Base-by-base conservation (phyloP, 257 asterid genomes). In the Capsicum chinense region DNA sequence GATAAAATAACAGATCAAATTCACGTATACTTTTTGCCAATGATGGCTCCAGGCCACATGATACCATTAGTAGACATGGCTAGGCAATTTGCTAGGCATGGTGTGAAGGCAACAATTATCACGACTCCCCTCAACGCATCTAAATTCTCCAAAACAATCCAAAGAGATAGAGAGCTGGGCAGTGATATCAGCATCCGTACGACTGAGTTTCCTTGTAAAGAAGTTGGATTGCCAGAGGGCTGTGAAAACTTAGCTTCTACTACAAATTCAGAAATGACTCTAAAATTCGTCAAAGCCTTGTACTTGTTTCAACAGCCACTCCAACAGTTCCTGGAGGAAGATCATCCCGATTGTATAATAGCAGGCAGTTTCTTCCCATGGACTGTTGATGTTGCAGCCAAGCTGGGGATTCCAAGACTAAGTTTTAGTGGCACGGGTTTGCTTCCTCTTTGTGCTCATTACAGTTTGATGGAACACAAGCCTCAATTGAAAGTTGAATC, bases 361-460 rank as follows among this genome's bases (percentile, higher is more conserved):
- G 33, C 86, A 5, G 89, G 83, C 5, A 66, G 56, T 17, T 78
- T 54, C 86, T 88, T 88, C 86, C 13, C 85, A 35, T 90, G 92
- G 92, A 56, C 88, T 7, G 50, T 52, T 21, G 88, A 86, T 71
- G 0, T 58, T 9, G 91, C 91, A 7, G 11, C 16, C 66, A 79
- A 71, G 68, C 59, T 88, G 68, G 74, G 73, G 2, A 83, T 90
- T 19, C 88, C 92, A 1, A 26, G 84, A 3, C 16, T 90, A 3
- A 17, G 5, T 19, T 90, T 90, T 81, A 85, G 83, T 48, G 89
- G 92, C 37, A 83, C 86, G 5, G 88, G 92, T 9, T 88, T 84
- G 14, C 83, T 88, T 74, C 88, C 89, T 1, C 11, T 73, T 73
- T 67, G 85, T 76, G 37, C 85, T 42, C 60, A 14, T 37, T 5